A percentile compares a stretch with the other conserved stretches of the same genome.
Conservation (phyloP, 2,329 filamentous ascomycete species). For the Aspergillus sp. region DNA sequence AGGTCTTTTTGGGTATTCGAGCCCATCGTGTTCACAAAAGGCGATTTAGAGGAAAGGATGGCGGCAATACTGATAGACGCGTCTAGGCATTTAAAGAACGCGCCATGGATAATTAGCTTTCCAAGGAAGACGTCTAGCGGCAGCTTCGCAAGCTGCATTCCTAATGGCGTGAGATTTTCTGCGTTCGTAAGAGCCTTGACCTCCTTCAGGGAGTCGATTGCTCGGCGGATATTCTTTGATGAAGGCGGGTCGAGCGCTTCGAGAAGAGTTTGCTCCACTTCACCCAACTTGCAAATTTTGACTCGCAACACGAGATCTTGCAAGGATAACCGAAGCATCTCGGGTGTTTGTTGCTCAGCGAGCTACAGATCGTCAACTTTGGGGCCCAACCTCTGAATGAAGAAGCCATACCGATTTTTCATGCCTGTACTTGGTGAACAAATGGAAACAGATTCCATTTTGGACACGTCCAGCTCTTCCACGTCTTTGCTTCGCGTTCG, state of each 20-base stretch:
- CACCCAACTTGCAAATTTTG: slow-evolving; percentile 94
- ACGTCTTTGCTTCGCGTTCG: slow-evolving; percentile 92
- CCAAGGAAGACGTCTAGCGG: slow-evolving; percentile 93
- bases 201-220: slow-evolving; percentile 89
- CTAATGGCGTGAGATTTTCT: slow-evolving; percentile 85
- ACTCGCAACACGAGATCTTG: slow-evolving; percentile 95
- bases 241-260: slow-evolving; percentile 89
- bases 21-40: slow-evolving; percentile 83
- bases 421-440: slow-evolving; percentile 88
- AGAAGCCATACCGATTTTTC: slow-evolving; percentile 58
- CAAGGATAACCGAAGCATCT: slow-evolving; percentile 89
- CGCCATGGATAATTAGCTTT: slow-evolving; percentile 84
- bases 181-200: slow-evolving; percentile 79
- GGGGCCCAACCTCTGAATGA: not conserved
- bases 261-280: slow-evolving; percentile 84
- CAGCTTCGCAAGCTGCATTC: slow-evolving; percentile 79
- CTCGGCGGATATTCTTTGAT: slow-evolving; percentile 86
- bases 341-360: slow-evolving; percentile 90
- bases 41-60: slow-evolving; percentile 90
- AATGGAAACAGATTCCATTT: slow-evolving; percentile 89
- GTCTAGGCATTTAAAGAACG: slow-evolving; percentile 87
- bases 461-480: slow-evolving; percentile 95
- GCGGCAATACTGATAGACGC: slow-evolving; percentile 89
- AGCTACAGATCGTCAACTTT: slow-evolving; percentile 51
- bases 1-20: slow-evolving; percentile 79